phyloP scores from a whole-genome alignment of 257 asterid genomes.

The Solanum clarkiae region DNA sequence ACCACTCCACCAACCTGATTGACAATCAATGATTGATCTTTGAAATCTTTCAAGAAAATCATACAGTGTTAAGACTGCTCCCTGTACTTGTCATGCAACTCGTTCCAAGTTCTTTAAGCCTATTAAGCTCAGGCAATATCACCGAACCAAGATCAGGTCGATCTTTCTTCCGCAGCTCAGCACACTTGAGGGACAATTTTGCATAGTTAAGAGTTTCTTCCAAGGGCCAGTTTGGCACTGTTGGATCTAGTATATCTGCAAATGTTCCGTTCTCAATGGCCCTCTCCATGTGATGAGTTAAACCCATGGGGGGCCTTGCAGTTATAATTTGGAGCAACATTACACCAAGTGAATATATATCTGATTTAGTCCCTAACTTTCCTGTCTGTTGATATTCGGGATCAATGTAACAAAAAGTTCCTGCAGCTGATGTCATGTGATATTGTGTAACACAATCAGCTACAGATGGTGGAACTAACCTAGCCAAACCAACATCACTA shows the following conservation, averaged over 20 bases:
- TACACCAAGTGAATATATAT: constrained; percentile 8
- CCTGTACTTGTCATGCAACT: neutral
- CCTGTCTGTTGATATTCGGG: constrained; percentile 9
- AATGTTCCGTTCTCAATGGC: constrained; percentile 10
- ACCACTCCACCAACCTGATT: neutral
- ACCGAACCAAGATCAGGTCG: constrained; percentile 13
- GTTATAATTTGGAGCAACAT: constrained; percentile 12
- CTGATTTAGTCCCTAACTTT: constrained; percentile 8
- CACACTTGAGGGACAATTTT: constrained; percentile 11
- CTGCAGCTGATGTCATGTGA: constrained; percentile 15
- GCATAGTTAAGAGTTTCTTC: constrained; percentile 11
- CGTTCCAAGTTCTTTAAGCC: constrained; percentile 4
- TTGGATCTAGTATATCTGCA: constrained; percentile 11
- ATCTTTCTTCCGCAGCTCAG: constrained; percentile 13
- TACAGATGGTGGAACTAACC: constrained; percentile 12
- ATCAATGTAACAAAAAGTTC: constrained; percentile 11
- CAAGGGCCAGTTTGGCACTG: constrained; percentile 14
- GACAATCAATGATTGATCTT: neutral
- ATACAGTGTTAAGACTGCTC: neutral
- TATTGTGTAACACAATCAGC: constrained; percentile 10
- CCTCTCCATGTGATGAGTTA: constrained; percentile 9
- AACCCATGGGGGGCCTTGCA: constrained; percentile 13
- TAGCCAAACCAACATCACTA: constrained; percentile 9
- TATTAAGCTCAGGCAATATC: constrained; percentile 11
- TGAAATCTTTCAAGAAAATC: neutral